phyloP scores from a whole-genome alignment of 495 filamentous ascomycete genomes.

The Hypoxylon trugodes region DNA sequence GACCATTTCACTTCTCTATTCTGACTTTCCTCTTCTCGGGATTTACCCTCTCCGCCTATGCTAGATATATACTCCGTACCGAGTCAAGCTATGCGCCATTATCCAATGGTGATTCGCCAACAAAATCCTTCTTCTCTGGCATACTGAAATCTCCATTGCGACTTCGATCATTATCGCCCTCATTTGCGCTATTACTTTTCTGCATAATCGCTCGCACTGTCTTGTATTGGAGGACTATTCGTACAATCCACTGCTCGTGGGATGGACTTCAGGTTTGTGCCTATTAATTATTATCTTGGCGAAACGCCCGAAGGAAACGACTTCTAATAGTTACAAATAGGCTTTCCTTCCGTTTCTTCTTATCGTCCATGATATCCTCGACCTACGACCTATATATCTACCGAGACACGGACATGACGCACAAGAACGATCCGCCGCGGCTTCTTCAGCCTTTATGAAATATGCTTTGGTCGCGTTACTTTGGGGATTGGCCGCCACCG shows the following conservation, averaged over 20 bases:
- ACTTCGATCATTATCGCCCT: conserved; percentile 16
- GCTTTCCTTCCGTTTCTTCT: conserved; percentile 39
- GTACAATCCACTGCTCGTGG: conserved; percentile 46
- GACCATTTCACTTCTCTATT: conserved; percentile 41
- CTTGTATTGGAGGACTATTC: conserved; percentile 38
- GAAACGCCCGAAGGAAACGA: background rate
- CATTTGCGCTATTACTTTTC: conserved; percentile 31
- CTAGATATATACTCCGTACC: conserved; percentile 21
- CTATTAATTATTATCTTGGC: background rate
- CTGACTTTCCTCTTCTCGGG: conserved; percentile 29
- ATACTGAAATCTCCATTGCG: conserved; percentile 23
- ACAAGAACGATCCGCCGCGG: background rate
- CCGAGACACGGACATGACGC: conserved; percentile 26
- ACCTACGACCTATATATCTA: conserved; percentile 20
- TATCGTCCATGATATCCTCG: conserved; percentile 24
- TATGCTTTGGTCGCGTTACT: conserved; percentile 32
- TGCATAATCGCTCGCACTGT: conserved; percentile 33
- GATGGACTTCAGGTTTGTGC: conserved; percentile 42
- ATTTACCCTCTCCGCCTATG: conserved; percentile 28
- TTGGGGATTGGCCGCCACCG: conserved; percentile 40
- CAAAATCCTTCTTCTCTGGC: conserved; percentile 19
- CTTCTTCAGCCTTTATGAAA: conserved; percentile 13
- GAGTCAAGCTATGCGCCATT: conserved; percentile 9
- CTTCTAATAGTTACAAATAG: conserved; percentile 12
- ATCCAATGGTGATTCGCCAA: background rate